Base-by-base conservation (phyloP, 495 filamentous ascomycete species). In the Chaetomium tenue region DNA sequence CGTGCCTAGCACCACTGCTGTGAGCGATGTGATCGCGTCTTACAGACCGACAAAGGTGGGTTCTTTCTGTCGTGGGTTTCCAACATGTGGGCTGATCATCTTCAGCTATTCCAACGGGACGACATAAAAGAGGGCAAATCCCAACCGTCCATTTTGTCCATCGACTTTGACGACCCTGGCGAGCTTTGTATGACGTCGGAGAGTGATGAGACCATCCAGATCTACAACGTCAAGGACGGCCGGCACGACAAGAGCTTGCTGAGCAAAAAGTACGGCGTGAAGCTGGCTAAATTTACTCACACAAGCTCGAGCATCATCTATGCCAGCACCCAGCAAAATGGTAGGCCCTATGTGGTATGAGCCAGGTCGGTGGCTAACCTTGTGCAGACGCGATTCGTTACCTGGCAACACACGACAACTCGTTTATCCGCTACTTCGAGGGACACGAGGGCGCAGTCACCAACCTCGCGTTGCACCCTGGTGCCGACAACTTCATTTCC, bases 161-260 rank as follows among this genome's bases (percentile, higher is more conserved):
- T 99, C 68, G 93, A 98, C 78, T 98, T 97, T 70, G 93, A 98
- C 76, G 92, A 97, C 79, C 87, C 88, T 26, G 94, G 94, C 70
- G 92, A 96, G 67, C 89, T 90, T 46, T 81, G 93, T 47, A 90
- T 98, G 71, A 88, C 92, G 0, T 89, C 91, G 9, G 90, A 91
- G 58, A 89, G 87, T 72, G 95, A 98, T 71, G 92, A 97, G 67
- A 94, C 90, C 1, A 91, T 99, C 65, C 93, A 98, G 70, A 83
- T 98, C 37, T 99, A 92, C 78, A 94, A 91, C 68, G 88, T 93
- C 66, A 91, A 89, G 65, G 92, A 94, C 56, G 94, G 94, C 7
- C 91, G 89, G 60, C 86, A 89, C 62, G 87, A 88, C 28, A 98
- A 98, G 74, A 86, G 87, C 40, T 82, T 96, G 26, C 86, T 92